Base-by-base conservation (phyloP, 768 basidiomycete species). In the Boletus patriciae region DNA sequence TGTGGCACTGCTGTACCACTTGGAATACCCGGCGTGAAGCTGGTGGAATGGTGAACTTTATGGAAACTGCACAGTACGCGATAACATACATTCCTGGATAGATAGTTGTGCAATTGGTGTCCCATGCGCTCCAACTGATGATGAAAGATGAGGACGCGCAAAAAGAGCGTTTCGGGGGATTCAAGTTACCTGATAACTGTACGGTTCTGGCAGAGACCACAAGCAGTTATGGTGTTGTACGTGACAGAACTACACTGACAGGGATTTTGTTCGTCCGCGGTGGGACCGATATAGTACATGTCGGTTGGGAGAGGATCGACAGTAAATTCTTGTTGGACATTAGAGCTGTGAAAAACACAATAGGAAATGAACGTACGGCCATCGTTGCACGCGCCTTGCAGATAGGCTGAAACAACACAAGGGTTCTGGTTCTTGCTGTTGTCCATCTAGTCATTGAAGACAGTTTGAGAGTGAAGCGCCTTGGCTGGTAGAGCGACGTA, bases 241-340 rank as follows among this genome's bases (percentile, higher is more conserved):
- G 77, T 76, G 29, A 84, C 79, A 8, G 82, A 78, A 63, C 75
- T 85, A 62, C 85, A 86, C 60, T 79, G 75, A 58, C 85, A 85
- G 6, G 64, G 42, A 47, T 74, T 67, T 54, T 54, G 18, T 33
- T 68, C 37, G 46, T 51, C 42, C 25, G n/a, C 48, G 55, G 67
- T 71, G 68, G 83, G 64, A 66, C 73, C 61, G 54, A 61, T 58
- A 69, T 69, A 70, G 41, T 64, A 62, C 37, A 31, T 74, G 34
- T 53, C 60, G 0, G 19, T 6, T 4, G 80, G 79, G 31, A 85
- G 69, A 7, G 71, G 7, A 54, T 71, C 48, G 6, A 84, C 70
- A n/a, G 59, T 42, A 23, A 73, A 73, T 38, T 73, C 83, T 83
- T 38, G 36, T 25, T 9, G 25, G 43, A 38, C 25, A 38, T 65